A percentile compares a stretch with the other conserved stretches of the same genome.
These are phyloP conservation scores for Xylaria longipes DNA, from an alignment of 495 filamentous ascomycete genomes.

Conservation along the genomic window DNA sequence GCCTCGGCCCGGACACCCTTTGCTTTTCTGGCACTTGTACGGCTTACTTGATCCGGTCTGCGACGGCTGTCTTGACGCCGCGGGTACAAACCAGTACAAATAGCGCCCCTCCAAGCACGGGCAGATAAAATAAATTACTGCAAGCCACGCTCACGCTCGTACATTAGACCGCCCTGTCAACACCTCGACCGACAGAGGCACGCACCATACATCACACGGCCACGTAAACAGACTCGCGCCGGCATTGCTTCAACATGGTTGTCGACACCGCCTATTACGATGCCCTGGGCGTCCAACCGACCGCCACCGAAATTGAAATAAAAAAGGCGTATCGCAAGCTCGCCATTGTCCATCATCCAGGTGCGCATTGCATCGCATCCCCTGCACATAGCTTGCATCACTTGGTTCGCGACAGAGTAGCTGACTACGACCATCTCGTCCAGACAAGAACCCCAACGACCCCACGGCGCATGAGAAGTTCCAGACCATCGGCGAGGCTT, in stretches of 20 bases:
- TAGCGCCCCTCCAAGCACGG: constrained; percentile 1
- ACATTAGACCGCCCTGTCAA: not conserved
- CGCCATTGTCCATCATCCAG: constrained; percentile 76
- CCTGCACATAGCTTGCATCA: not conserved
- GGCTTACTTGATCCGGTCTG: not conserved
- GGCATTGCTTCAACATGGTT: constrained; percentile 63
- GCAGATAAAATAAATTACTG: not conserved
- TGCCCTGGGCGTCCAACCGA: constrained; percentile 83
- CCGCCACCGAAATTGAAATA: constrained; percentile 93
- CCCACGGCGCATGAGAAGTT: constrained; percentile 93
- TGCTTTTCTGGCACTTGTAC: not conserved
- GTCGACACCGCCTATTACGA: constrained; percentile 92
- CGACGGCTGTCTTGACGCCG: not conserved
- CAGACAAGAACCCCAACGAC: constrained; percentile 98
- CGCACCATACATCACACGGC: not conserved
- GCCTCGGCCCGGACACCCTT: not conserved
- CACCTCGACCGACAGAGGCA: not conserved
- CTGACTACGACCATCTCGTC: constrained; percentile 21
- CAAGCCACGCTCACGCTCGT: not conserved
- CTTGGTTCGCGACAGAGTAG: not conserved
- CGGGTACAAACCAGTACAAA: not conserved
- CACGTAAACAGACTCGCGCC: not conserved
- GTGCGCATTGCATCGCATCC: constrained; percentile 37
- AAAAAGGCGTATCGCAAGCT: constrained; percentile 99
- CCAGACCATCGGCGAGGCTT: constrained; percentile 95